These are phyloP conservation scores for Lavandula angustifolia DNA, from an alignment of 257 asterid species.

Conservation along the genomic window DNA sequence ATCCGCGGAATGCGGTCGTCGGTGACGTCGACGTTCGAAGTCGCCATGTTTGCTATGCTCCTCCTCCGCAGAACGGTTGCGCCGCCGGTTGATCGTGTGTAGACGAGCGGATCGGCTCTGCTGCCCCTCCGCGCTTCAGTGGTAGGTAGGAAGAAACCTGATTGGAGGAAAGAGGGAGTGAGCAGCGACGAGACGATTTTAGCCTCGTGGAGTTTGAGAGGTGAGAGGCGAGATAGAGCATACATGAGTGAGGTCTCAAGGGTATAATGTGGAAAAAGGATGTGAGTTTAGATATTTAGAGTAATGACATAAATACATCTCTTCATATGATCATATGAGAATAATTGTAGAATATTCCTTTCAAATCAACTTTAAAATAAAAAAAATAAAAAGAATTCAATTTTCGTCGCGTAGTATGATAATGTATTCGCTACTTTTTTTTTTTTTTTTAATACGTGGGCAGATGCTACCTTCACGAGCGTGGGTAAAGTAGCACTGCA, in stretches of 20 bases:
- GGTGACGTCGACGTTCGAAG: conserved; percentile 30
- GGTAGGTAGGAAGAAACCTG: conserved; percentile 35
- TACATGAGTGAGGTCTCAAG: conserved; percentile 16
- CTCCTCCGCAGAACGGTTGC: conserved; percentile 27
- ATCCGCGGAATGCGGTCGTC: conserved; percentile 74
- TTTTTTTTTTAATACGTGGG: no score
- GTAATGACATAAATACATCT: no score
- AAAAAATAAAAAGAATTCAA: no score
- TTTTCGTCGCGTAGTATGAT: no score
- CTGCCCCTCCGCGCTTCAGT: conserved; percentile 16
- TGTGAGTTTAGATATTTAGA: no score
- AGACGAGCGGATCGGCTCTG: conserved; percentile 33
- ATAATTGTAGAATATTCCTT: no score
- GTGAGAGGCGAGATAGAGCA: conserved; percentile 23
- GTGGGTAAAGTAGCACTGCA: no score
- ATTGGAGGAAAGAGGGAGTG: conserved; percentile 35
- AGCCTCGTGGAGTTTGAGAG: conserved; percentile 29
- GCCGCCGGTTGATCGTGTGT: conserved; percentile 35
- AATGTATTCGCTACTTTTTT: no score
- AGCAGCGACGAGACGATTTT: conserved; percentile 34
- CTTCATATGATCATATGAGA: no score
- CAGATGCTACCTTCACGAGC: no score
- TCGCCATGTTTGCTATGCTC: conserved; percentile 47
- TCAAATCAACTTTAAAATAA: no score
- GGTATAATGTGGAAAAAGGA: no score